These are phyloP conservation scores for Tulasnella calospora DNA, from an alignment of 768 basidiomycete species.

Conservation along the genomic window DNA sequence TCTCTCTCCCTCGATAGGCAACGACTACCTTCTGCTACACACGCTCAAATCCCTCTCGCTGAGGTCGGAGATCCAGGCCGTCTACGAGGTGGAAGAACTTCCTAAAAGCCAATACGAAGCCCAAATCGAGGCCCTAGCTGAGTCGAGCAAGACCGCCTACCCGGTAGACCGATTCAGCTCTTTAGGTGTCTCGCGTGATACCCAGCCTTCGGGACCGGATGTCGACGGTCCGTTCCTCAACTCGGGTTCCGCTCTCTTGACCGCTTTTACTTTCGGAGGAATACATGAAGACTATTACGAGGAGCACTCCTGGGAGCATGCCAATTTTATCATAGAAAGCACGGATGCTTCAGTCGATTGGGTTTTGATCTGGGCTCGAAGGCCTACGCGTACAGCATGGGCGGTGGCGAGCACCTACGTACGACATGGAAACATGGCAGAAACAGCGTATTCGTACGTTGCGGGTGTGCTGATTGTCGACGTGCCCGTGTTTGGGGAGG, in stretches of 20 bases:
- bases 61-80: not conserved
- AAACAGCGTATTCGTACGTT: not conserved
- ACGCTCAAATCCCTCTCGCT: not conserved
- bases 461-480: slow-evolving; percentile 6
- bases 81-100: not conserved
- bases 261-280: not conserved
- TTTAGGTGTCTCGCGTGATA: not conserved
- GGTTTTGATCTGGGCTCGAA: slow-evolving; percentile 1
- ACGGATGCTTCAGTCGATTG: not conserved
- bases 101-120: not conserved
- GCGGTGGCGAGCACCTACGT: not conserved
- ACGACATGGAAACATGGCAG: not conserved
- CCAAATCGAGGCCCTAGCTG: not conserved
- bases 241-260: not conserved
- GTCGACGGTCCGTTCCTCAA: not conserved
- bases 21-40: not conserved
- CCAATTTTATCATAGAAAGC: not conserved
- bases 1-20: not conserved
- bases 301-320: not conserved
- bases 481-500: not conserved
- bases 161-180: not conserved
- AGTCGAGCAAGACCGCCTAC: not conserved
- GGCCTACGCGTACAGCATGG: not conserved
- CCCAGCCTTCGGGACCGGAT: not conserved
- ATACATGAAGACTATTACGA: not conserved